Evolutionary conservation across 495 filamentous ascomycete species (phyloP).

Genomic region (Thermochaetoides thermophila): DNA sequence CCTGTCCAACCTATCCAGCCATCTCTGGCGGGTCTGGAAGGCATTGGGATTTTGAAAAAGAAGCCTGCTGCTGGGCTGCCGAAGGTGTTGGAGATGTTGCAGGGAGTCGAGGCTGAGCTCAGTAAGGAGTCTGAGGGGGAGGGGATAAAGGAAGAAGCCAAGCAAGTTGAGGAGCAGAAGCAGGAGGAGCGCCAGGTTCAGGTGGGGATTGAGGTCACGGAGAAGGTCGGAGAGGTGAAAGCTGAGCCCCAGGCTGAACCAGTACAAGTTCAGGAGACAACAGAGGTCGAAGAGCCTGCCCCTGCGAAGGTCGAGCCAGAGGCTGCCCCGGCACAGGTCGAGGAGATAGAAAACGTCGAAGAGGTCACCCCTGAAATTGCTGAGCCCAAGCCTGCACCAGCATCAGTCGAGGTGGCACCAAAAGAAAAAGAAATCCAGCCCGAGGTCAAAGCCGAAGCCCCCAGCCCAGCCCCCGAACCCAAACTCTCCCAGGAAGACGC

Average conservation of each 20-base stretch:
- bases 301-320: too few relatives aligned
- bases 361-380: too few relatives aligned
- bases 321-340: too few relatives aligned
- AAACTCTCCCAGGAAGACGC: slow-evolving; percentile 6
- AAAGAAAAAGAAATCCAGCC: too few relatives aligned
- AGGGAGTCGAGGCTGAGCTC: not conserved
- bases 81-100: too few relatives aligned
- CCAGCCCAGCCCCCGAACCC: not conserved
- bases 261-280: not conserved
- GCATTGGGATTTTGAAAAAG: too few relatives aligned
- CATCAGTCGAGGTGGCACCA: too few relatives aligned
- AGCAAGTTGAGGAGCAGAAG: not conserved
- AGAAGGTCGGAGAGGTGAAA: not conserved
- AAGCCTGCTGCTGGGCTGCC: too few relatives aligned
- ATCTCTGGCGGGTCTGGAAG: too few relatives aligned
- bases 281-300: not conserved
- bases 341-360: too few relatives aligned
- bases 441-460: not conserved
- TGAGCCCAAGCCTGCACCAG: too few relatives aligned
- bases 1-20: not conserved
- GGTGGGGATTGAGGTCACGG: not conserved
- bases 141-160: slow-evolving; percentile 2
- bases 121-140: slow-evolving; percentile 3
- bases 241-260: not conserved
- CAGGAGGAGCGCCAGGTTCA: not conserved